Conservation (phyloP, 169 alveolate species). For the Plasmodium cynomolgi region DNA sequence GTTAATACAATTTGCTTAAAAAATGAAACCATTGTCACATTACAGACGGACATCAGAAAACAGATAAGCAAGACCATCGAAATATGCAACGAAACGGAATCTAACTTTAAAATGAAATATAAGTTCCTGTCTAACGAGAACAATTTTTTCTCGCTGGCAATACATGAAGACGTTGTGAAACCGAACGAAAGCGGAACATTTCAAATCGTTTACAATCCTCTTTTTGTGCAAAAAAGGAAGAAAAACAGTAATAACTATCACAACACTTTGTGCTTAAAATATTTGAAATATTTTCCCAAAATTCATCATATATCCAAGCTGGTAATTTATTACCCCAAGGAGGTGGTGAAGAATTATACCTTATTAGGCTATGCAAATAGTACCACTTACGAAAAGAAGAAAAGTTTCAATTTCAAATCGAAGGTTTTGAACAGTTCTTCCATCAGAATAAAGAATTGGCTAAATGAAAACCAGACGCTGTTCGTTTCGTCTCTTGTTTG, state of each 20-base stretch:
- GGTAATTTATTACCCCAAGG: slow-evolving; percentile 52
- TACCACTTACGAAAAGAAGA: slow-evolving; percentile 33
- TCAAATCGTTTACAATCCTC: slow-evolving; percentile 46
- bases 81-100: slow-evolving; percentile 42
- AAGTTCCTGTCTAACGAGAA: slow-evolving; percentile 46
- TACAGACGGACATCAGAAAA: slow-evolving; percentile 49
- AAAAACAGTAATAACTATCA: slow-evolving; percentile 60
- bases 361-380: slow-evolving; percentile 60
- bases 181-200: slow-evolving; percentile 39
- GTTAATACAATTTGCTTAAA: slow-evolving; percentile 19
- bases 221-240: slow-evolving; percentile 46
- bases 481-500: slow-evolving; percentile 2
- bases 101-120: slow-evolving; percentile 57
- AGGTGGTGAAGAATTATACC: slow-evolving; percentile 33
- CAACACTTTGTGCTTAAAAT: slow-evolving; percentile 59
- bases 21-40: slow-evolving; percentile 64
- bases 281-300: slow-evolving; percentile 49
- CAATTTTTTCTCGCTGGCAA: slow-evolving; percentile 51
- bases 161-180: slow-evolving; percentile 38
- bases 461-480: slow-evolving; percentile 54
- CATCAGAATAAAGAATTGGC: slow-evolving; percentile 53
- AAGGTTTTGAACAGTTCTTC: slow-evolving; percentile 45
- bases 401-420: slow-evolving; percentile 34
- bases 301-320: slow-evolving; percentile 66
- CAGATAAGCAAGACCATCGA: slow-evolving; percentile 32